phyloP scores from a whole-genome alignment of 768 basidiomycete species.

The Nidularia pulvinata region DNA sequence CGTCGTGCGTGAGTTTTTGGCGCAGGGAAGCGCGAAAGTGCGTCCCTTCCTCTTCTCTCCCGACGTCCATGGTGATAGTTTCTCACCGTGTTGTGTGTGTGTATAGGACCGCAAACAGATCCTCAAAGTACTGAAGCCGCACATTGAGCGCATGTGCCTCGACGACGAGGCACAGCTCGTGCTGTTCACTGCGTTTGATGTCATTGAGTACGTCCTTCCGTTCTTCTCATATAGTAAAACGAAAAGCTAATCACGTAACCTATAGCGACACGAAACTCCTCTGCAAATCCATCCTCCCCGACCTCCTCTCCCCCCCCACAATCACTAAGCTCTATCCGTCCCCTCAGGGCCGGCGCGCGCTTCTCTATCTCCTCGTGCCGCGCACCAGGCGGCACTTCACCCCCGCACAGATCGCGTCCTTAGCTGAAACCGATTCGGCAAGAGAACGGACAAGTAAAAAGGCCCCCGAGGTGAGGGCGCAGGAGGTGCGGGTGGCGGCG shows the following conservation, averaged over 20 bases:
- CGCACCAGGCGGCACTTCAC: conserved; percentile 88
- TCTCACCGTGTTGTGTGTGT: background rate
- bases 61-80: background rate
- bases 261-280: conserved; percentile 88
- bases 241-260: background rate
- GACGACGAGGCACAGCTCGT: conserved; percentile 92
- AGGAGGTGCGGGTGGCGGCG: conserved; percentile 73
- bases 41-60: background rate
- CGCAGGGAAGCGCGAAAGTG: conserved; percentile 82
- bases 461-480: conserved; percentile 53
- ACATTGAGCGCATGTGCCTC: conserved; percentile 83
- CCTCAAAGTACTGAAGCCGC: conserved; percentile 86
- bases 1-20: conserved; percentile 84
- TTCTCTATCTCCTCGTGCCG: conserved; percentile 84
- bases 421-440: conserved; percentile 74
- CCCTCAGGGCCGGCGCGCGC: conserved; percentile 77
- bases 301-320: conserved; percentile 13
- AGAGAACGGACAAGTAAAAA: conserved; percentile 87
- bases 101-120: conserved; percentile 87
- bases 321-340: conserved; percentile 63
- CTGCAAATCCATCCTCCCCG: conserved; percentile 74
- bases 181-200: conserved; percentile 87
- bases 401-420: conserved; percentile 68
- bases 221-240: background rate
- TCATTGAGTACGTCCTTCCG: conserved; percentile 71